Conservation (phyloP, 176 grass and related monocot species). For the Pharus latifolius region DNA sequence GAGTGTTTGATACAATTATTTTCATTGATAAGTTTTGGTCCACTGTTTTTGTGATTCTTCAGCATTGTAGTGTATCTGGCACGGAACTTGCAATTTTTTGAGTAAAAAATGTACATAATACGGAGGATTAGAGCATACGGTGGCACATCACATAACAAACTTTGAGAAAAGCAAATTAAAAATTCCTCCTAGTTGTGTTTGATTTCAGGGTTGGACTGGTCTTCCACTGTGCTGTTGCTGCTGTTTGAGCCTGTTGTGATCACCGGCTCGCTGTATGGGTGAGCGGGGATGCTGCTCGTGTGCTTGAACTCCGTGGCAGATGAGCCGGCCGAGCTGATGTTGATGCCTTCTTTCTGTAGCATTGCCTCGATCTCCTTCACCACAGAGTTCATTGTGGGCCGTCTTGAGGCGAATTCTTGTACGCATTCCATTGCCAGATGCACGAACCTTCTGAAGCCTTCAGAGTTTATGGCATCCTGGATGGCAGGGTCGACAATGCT, state of each 20-base stretch:
- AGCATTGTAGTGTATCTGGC: no score
- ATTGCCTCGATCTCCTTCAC: constrained; percentile 80
- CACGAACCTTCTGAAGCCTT: constrained; percentile 51
- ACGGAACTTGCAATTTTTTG: no score
- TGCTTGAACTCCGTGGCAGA: constrained; percentile 19
- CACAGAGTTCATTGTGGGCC: constrained; percentile 60
- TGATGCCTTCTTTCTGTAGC: constrained; percentile 26
- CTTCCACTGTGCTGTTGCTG: background rate
- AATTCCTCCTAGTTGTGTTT: background rate
- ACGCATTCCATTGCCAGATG: constrained; percentile 68
- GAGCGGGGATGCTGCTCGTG: background rate
- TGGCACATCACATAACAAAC: background rate
- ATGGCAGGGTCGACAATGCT: constrained; percentile 51
- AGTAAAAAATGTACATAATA: background rate
- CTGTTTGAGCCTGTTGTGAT: background rate
- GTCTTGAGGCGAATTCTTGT: constrained; percentile 30
- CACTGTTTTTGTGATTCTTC: no score
- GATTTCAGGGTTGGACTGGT: background rate
- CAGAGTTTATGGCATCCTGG: constrained; percentile 16
- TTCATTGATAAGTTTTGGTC: no score
- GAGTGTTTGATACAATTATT: no score
- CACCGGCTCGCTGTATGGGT: background rate
- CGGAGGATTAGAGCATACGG: background rate
- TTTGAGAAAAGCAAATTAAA: background rate
- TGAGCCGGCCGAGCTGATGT: constrained; percentile 8